Evolutionary conservation across 768 basidiomycete genomes (phyloP).

Genomic region (Hygrophorus russula): DNA sequence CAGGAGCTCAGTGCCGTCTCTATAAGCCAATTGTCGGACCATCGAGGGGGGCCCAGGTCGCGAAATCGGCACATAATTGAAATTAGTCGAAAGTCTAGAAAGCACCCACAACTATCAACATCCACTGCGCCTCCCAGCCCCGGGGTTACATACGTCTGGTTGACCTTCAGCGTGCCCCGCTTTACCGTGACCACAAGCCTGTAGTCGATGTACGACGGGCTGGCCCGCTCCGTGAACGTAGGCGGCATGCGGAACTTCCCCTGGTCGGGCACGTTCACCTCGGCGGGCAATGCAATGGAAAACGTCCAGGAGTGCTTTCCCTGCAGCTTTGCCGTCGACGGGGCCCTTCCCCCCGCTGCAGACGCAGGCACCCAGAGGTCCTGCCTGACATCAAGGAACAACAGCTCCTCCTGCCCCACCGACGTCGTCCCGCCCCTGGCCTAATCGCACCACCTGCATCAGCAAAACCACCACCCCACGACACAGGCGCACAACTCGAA

Average conservation of each 20-base stretch:
- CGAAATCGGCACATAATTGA: conserved; percentile 22
- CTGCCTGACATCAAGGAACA: conserved; percentile 32
- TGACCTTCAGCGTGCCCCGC: conserved; percentile 34
- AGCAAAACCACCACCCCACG: neutral
- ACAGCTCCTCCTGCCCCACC: conserved; percentile 43
- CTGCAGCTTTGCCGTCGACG: conserved; percentile 23
- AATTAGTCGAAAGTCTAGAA: conserved; percentile 18
- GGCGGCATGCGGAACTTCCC: conserved; percentile 37
- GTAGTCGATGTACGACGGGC: conserved; percentile 48
- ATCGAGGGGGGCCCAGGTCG: conserved; percentile 24
- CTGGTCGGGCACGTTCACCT: conserved; percentile 25
- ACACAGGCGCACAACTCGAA: neutral
- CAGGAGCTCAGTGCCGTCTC: conserved; percentile 18
- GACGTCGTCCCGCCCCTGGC: conserved; percentile 36
- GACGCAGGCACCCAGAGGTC: conserved; percentile 28
- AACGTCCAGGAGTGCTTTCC: conserved; percentile 41
- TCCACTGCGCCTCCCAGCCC: neutral
- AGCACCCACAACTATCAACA: neutral
- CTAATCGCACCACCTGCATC: conserved; percentile 18
- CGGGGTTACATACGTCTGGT: conserved; percentile 30
- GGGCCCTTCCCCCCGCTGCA: conserved; percentile 11
- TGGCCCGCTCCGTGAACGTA: conserved; percentile 43
- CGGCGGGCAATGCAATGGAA: conserved; percentile 31
- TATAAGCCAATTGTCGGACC: conserved; percentile 23
- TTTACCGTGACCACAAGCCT: conserved; percentile 37